Evolutionary conservation across 805 yeast genomes (phyloP), one percentile per base, ranked within the genome.

Genomic region (Clavispora vitiphila): DNA sequence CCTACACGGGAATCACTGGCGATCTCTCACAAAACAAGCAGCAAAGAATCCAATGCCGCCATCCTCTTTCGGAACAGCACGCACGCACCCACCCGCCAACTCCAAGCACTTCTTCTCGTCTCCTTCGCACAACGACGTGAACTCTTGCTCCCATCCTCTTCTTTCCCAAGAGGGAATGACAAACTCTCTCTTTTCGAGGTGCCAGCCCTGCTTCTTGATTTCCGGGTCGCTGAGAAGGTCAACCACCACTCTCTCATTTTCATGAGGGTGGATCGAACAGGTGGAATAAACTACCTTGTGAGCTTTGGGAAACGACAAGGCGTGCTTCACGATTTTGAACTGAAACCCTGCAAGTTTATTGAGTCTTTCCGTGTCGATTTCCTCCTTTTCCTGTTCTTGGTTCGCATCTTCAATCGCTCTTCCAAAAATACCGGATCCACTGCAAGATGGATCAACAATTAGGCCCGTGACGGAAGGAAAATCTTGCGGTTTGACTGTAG

Each of bases 11-110:
- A n/a, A n/a, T n/a, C 18, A 16, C 15, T 30, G 34, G 10, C 20
- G 22, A 12, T 41, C 44, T 20, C 54, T 73, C 48, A 86, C 85
- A 59, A 93, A 91, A 42, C 93, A 82, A 1, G 90, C 98, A 0
- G 97, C 98, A 64, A 93, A 93, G 59, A 93, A 93, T 0, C 99
- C 99, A 54, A 93, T 93, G n/a, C 99, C 99, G 23, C 98, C 99
- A 60, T 93, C 99, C 34, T 76, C 83, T 47, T 79, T 82, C 1
- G 97, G 96, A 34, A 81, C 64, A 0, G 90, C 84, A 50, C 99
- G 72, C 0, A 93, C 80, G 64, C 97, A 90, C 0, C 93, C 91
- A 1, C 81, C 88, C 1, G 96, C 95, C 37, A 87, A 57, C 29
- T 51, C 48, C 41, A 53, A 59, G 37, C 62, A 47, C 29, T 64